Evolutionary conservation across 495 filamentous ascomycete species (phyloP), one percentile per base, ranked within the genome.

Genomic region (Hypomontagnella submonticulosa): DNA sequence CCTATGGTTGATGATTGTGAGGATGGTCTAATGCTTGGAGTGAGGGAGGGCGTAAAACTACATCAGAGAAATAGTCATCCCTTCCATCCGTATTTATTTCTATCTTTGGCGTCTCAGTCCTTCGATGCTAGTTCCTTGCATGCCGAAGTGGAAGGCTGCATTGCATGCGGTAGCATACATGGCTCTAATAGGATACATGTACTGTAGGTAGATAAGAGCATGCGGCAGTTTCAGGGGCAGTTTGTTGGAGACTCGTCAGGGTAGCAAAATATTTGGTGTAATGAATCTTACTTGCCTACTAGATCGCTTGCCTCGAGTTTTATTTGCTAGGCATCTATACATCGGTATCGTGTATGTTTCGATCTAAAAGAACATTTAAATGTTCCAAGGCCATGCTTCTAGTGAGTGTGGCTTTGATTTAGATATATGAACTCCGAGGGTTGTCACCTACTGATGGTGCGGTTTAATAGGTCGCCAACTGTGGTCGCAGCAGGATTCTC

Each of bases 381-480:
- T 6, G 15, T 40, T 10, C 15, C 12, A 13, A 23, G 27, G 18
- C 16, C 9, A 52, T 30, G 9, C 16, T n/a, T 34, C 6, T 32
- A 27, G 32, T 30, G 38, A 66, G 44, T 15, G 51, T 46, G 56
- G 51, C 42, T 55, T 56, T 52, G 44, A 23, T 43, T 19, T 42
- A 34, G n/a, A 34, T n/a, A 40, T 12, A 57, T 41, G 43, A 60
- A 66, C 41, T 36, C 54, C 48, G 69, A 57, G 42, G 48, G 43
- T 2, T 32, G 19, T 47, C 37, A 32, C 16, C 18, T 32, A 36
- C 27, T 23, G 58, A 61, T 47, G 60, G 51, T 61, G 51, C 42
- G 47, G 62, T 65, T 52, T 48, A 23, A 69, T 52, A 69, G 61
- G 66, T 50, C 42, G 66, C 58, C 46, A 43, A 37, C 40, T 47